phyloP scores from a whole-genome alignment of 371 early-diverging fungal genomes.

The Batrachochytrium dendrobatidis region DNA sequence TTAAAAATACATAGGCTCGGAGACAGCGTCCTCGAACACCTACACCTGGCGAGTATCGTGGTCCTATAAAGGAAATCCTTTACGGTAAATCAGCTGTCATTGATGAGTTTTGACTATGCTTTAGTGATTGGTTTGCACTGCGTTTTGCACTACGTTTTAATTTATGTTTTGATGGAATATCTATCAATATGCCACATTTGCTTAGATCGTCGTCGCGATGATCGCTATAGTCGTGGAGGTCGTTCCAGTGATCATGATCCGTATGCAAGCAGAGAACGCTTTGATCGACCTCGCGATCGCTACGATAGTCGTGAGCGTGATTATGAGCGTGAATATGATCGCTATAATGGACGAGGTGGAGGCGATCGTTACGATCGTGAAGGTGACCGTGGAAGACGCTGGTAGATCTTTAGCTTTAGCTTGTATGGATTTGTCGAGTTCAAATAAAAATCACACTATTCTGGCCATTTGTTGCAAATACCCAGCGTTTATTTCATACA shows the following conservation, averaged over 20 bases:
- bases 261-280: conserved; percentile 37
- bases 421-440: too few species aligned
- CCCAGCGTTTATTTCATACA: not conserved
- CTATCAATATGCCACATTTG: too few species aligned
- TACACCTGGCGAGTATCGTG: conserved; percentile 81
- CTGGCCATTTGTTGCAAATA: too few species aligned
- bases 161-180: conserved; percentile 10
- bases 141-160: conserved; percentile 6
- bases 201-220: conserved; percentile 40
- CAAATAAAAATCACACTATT: too few species aligned
- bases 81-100: not conserved
- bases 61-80: conserved; percentile 53
- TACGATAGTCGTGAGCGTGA: conserved; percentile 24
- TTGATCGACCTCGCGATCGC: conserved; percentile 46
- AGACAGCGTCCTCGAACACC: conserved; percentile 71
- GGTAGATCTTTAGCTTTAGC: too few species aligned
- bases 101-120: conserved; percentile 10
- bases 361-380: conserved; percentile 39
- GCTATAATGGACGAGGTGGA: too few species aligned
- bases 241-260: conserved; percentile 45
- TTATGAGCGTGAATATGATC: conserved; percentile 31
- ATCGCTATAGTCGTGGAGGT: conserved; percentile 35
- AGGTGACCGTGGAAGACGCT: conserved; percentile 10
- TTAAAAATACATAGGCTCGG: conserved; percentile 51
- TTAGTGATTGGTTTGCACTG: not conserved